phyloP scores from a whole-genome alignment of 2,329 filamentous ascomycete genomes.

The Fusarium setosum region DNA sequence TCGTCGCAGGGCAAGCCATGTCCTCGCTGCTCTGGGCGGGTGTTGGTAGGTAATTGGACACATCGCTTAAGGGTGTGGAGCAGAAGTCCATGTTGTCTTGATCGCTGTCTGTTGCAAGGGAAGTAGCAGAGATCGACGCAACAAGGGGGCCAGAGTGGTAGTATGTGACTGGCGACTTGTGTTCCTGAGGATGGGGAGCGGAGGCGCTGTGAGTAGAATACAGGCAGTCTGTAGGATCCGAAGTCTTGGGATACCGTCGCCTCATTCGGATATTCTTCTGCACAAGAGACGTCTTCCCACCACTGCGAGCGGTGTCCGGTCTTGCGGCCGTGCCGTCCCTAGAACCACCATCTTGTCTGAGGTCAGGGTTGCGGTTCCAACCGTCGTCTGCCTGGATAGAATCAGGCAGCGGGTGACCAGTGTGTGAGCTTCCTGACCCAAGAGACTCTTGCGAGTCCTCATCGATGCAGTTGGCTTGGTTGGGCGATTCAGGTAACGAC shows the following conservation, averaged over 20 bases:
- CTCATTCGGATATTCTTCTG: conserved; percentile 41
- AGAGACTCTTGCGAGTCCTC: conserved; percentile 22
- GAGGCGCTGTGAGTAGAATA: conserved; percentile 1
- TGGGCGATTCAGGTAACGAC: conserved; percentile 56
- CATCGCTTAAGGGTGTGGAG: conserved; percentile 41
- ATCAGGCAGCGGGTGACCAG: conserved; percentile 54
- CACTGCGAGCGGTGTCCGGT: conserved; percentile 39
- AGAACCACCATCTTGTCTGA: conserved; percentile 44
- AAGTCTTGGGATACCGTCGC: conserved; percentile 30
- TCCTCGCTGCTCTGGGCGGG: conserved; percentile 37
- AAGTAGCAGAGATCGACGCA: conserved; percentile 13
- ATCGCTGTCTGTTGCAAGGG: conserved; percentile 6
- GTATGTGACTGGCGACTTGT: conserved; percentile 1
- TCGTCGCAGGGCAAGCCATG: conserved; percentile 16
- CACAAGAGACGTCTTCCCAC: conserved; percentile 33
- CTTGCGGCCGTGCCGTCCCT: conserved; percentile 63
- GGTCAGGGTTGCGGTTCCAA: conserved; percentile 32
- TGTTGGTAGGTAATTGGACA: conserved; percentile 54
- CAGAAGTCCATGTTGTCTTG: not conserved
- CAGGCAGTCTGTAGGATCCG: conserved; percentile 3
- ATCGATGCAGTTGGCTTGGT: conserved; percentile 36
- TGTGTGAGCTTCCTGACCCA: conserved; percentile 59
- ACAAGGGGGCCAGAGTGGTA: conserved; percentile 3
- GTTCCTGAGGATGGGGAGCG: conserved; percentile 7
- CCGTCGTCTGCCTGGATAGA: conserved; percentile 30